Evolutionary conservation across 2,329 filamentous ascomycete species (phyloP).

Genomic region (Fusarium sp.): DNA sequence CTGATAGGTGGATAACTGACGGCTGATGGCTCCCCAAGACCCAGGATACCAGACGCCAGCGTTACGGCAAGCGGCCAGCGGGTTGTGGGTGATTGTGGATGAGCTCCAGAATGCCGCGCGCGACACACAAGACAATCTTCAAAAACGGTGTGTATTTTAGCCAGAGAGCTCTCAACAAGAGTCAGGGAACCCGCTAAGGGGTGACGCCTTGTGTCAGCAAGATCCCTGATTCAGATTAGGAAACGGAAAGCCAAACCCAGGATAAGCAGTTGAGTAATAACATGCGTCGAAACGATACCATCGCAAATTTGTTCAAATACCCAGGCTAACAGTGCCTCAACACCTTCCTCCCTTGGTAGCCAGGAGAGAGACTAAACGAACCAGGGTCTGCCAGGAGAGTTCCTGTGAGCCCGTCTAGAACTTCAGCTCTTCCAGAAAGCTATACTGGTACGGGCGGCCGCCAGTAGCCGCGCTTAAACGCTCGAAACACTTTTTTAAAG

Average conservation of each 20-base stretch:
- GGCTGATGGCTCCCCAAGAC: constrained; percentile 29
- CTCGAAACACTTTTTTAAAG: constrained; percentile 22
- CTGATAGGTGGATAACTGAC: constrained; percentile 28
- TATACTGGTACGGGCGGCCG: constrained; percentile 1
- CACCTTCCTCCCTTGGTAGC: constrained; percentile 31
- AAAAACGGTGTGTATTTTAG: constrained; percentile 15
- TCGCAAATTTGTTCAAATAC: not conserved
- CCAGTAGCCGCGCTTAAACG: constrained; percentile 29
- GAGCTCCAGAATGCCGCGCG: constrained; percentile 35
- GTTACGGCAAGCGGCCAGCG: constrained; percentile 29
- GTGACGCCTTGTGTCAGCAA: constrained; percentile 39
- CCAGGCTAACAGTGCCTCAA: not conserved
- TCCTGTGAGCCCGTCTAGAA: constrained; percentile 2
- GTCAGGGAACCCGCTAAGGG: constrained; percentile 36
- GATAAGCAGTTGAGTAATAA: constrained; percentile 8
- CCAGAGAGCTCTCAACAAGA: constrained; percentile 25
- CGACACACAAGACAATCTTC: constrained; percentile 25
- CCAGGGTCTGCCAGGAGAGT: constrained; percentile 15
- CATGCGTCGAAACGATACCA: constrained; percentile 7
- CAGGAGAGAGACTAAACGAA: constrained; percentile 14
- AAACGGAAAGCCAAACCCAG: constrained; percentile 30
- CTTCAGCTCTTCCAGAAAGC: constrained; percentile 9
- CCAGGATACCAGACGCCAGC: constrained; percentile 29
- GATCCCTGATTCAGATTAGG: constrained; percentile 42
- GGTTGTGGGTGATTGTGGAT: constrained; percentile 31